Percentiles rank a stretch among this genome's conserved stretches.
Evolutionary conservation across 768 basidiomycete genomes (phyloP).

Genomic region (Suillus luteus): DNA sequence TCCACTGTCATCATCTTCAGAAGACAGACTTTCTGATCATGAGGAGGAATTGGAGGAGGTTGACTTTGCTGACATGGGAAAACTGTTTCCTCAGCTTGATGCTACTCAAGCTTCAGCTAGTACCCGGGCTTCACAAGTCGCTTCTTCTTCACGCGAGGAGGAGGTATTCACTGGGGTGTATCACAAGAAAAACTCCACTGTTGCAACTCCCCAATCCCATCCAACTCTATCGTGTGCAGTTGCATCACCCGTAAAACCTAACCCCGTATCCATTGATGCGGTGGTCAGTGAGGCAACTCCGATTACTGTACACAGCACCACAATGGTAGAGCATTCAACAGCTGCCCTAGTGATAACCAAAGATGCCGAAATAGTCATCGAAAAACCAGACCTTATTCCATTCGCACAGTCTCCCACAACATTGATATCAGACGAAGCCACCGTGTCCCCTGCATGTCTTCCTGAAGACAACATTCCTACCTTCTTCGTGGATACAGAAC

Average conservation of each 20-base stretch:
- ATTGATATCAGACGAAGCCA: not conserved
- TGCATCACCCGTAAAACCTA: not conserved
- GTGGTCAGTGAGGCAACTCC: not conserved
- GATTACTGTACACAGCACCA: not conserved
- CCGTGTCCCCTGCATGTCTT: not conserved
- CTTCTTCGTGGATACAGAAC: slow-evolving; percentile 45
- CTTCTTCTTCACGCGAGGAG: slow-evolving; percentile 27
- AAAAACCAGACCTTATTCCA: not conserved
- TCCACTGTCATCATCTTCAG: slow-evolving; percentile 32
- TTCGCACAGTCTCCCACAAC: not conserved
- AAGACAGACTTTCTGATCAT: slow-evolving; percentile 23
- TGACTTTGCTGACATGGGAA: slow-evolving; percentile 64
- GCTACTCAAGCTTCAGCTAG: slow-evolving; percentile 16
- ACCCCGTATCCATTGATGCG: not conserved
- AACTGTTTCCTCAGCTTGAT: slow-evolving; percentile 46
- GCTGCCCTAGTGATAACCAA: not conserved
- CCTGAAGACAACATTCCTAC: slow-evolving; percentile 8
- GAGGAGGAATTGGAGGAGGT: slow-evolving; percentile 54
- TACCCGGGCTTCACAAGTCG: not conserved
- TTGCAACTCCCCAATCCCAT: too few species aligned
- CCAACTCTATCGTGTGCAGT: not conserved
- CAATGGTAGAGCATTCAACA: not conserved
- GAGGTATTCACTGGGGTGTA: slow-evolving; percentile 43
- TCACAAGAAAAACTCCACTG: slow-evolving; percentile 13
- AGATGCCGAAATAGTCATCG: not conserved